Percentiles rank a stretch among this genome's conserved stretches.
Conservation (phyloP, 257 asterid genomes). For the Primulina tabacum region DNA sequence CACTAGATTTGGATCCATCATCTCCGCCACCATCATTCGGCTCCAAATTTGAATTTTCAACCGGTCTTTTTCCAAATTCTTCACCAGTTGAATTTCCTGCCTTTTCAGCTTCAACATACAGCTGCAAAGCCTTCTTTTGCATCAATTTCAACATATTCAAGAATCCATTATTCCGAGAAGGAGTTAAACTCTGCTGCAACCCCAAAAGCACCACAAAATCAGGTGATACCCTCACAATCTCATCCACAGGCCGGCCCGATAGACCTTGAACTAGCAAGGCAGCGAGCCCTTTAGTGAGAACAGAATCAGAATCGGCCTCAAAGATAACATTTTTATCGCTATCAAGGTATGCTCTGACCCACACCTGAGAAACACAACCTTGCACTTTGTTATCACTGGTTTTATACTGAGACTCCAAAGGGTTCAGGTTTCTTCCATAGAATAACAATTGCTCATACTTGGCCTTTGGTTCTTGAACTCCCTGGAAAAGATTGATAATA, state of each 20-base stretch:
- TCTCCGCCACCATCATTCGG: constrained; percentile 26
- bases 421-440: constrained; percentile 60
- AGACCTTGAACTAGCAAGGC: constrained; percentile 86
- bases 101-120: constrained; percentile 54
- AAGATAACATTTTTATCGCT: constrained; percentile 55
- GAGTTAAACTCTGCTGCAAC: constrained; percentile 68
- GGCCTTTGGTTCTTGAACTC: constrained; percentile 63
- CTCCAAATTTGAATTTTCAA: constrained; percentile 28
- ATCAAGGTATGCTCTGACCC: constrained; percentile 71
- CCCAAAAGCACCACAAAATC: constrained; percentile 75
- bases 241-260: constrained; percentile 66
- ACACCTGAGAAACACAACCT: constrained; percentile 86
- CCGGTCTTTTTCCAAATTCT: constrained; percentile 7
- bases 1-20: constrained; percentile 27
- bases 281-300: constrained; percentile 78
- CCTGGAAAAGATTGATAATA: constrained; percentile 60
- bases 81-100: constrained; percentile 22
- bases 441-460: constrained; percentile 70
- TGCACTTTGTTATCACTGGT: constrained; percentile 62
- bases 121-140: constrained; percentile 74
- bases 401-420: constrained; percentile 52
- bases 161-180: constrained; percentile 81
- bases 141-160: constrained; percentile 87
- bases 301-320: constrained; percentile 88
- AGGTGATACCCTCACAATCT: constrained; percentile 68